A percentile compares a stretch with the other conserved stretches of the same genome.
Evolutionary conservation across 1,139 yeast species (phyloP).

Genomic region (Saccharomycopsis hybrid): DNA sequence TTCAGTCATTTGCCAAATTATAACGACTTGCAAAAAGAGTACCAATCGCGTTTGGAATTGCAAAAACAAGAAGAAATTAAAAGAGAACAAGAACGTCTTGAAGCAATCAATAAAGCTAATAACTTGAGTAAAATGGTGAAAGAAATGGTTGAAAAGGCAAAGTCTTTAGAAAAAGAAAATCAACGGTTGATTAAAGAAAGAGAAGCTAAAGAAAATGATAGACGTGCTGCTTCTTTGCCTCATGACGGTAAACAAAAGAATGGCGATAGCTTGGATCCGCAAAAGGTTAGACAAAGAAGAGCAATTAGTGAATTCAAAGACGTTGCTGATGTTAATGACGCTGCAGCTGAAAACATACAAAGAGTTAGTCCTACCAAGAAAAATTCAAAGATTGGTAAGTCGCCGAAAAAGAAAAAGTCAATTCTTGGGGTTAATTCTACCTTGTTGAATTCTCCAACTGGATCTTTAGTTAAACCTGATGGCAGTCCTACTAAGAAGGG

Average conservation of each 20-base stretch:
- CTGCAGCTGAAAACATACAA: background rate
- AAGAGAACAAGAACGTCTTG: conserved; percentile 18
- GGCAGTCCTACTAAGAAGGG: background rate
- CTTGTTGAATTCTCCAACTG: conserved; percentile 7
- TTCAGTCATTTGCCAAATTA: conserved; percentile 13
- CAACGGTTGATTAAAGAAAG: conserved; percentile 14
- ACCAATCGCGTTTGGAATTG: conserved; percentile 27
- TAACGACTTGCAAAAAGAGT: conserved; percentile 22
- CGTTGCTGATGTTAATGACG: background rate
- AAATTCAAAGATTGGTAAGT: background rate
- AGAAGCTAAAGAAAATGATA: conserved; percentile 5
- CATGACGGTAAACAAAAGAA: background rate
- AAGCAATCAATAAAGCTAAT: conserved; percentile 15
- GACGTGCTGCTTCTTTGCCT: background rate
- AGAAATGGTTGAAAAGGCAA: conserved; percentile 28
- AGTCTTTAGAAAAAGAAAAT: conserved; percentile 17
- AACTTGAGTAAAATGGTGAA: conserved; percentile 28
- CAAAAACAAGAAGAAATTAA: conserved; percentile 32
- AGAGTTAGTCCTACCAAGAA: conserved; percentile 2
- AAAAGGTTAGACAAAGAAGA: conserved; percentile 4
- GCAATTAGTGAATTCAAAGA: conserved; percentile 3
- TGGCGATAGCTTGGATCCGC: background rate
- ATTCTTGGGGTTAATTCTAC: conserved; percentile 9
- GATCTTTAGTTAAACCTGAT: background rate
- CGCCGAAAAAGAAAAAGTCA: conserved; percentile 10